Base-by-base conservation (phyloP, 768 basidiomycete species). In the Boletus insuetus region DNA sequence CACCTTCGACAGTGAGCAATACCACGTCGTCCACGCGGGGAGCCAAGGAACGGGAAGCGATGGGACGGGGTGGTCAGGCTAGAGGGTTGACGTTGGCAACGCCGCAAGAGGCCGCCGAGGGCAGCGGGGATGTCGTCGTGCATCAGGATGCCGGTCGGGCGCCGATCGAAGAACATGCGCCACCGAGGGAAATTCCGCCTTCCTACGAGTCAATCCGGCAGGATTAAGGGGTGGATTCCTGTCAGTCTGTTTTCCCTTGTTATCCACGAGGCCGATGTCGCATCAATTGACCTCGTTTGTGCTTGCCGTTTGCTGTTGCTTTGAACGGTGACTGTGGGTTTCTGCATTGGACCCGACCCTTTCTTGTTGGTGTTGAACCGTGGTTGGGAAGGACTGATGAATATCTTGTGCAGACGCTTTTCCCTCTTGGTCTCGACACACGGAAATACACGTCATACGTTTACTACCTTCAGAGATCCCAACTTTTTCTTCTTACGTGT, bases 71-170 rank as follows among this genome's bases (percentile, higher is more conserved):
- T n/a, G 61, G 55, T 9, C 59, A 61, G 44, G 66, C 48, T 1
- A 13, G 19, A n/a, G 59, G 59, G 44, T 46, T 67, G 26, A 52
- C 32, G 0, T 41, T 69, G 39, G 60, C 63, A 13, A 65, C 65
- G 3, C 68, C 63, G 24, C 60, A 47, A 34, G 66, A 67, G 51
- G 45, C 17, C 9, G 39, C 53, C 19, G 66, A 67, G 46, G 64
- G 60, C 34, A 58, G 56, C 22, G 54, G 49, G 13, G 65, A 59
- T 17, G 64, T 69, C 0, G 64, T 69, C 11, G 68, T 69, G 3
- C 69, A 69, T 45, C 60, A 60, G 26, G 69, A 69, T 39, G 69
- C 58, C 0, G 69, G 69, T 6, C 40, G 65, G 42, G 69, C 67
- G 0, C 64, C 64, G 5, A 41, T 35, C 51, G 64, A 59, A 8